Base-by-base conservation (phyloP, 495 filamentous ascomycete genomes). In the Penicillium canescens region DNA sequence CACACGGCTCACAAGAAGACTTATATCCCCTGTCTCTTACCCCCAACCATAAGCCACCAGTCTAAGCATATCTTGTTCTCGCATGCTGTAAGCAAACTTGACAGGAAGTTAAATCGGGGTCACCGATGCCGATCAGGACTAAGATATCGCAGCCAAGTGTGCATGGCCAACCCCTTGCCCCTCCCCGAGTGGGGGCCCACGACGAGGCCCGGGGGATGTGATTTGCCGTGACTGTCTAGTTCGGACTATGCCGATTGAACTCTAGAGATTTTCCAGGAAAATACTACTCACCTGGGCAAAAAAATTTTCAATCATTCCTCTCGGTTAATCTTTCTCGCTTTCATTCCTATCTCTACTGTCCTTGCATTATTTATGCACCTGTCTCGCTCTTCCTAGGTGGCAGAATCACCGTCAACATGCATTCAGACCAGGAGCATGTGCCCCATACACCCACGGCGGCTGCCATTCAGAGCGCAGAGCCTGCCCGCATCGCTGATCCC, bases 391-490 rank as follows among this genome's bases (percentile, higher is more conserved):
- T 46, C 9, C 40, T 47, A 21, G 40, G 31, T 26, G 16, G 1
- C 24, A 23, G 16, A 14, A 47, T 28, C 35, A 24, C 20, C 37
- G 35, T 28, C 47, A 35, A 40, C 24, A 62, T 62, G 56, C 24
- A 56, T 53, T 26, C 42, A 38, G 34, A 28, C 16, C 26, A 28
- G 24, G 56, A 52, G 20, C 14, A 39, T 33, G 45, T 37, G 52
- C 26, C 54, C 11, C 58, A 61, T 45, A 39, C 45, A 1, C 52
- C 61, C 33, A 53, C 48, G 14, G 21, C 42, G 1, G 46, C 56
- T 28, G 48, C 62, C 1, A 54, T 63, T 34, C 56, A 60, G 38
- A 49, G 53, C 54, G 41, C 50, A 18, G 50, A 55, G 20, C 33
- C 57, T 44, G 39, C 43, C 20, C 50, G 39, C 47, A 18, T 24